Base-by-base conservation (phyloP, 805 yeast species). In the Myxozyma neotropica region DNA sequence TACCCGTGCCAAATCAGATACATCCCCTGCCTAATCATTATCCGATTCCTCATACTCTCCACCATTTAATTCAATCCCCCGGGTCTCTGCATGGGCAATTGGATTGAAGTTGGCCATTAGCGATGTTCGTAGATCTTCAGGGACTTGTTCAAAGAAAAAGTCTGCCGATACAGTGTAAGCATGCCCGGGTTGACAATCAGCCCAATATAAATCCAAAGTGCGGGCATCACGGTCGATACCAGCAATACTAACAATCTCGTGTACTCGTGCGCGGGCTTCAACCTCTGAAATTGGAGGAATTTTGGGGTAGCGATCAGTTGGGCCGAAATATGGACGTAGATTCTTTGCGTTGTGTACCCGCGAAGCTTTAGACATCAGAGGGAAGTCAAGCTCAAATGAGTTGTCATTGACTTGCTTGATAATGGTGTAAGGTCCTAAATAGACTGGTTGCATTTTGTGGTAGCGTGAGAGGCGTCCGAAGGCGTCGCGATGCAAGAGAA, bases 121-220 rank as follows among this genome's bases (percentile, higher is more conserved):
- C 13, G 36, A 31, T 13, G 8, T 13, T 8, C 36, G 36, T 31
- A 8, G 13, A 13, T 31, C 36, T 31, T 31, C 13, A n/a, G n/a
- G n/a, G n/a, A n/a, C n/a, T n/a, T n/a, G n/a, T 31, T 31, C 13
- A 13, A 31, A 31, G 13, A 31, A 31, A 8, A 8, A 31, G 8
- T 8, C 36, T 13, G 36, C 36, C 13, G 36, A 31, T 8, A 31
- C 36, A 31, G 36, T 31, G 13, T 8, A 38, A 7, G 54, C 33
- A 23, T 38, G 54, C 15, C 54, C 54, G 6, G 54, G 54, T n/a
- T 19, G 54, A 21, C 54, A 50, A 17, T 38, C 46, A 6, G 35
- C 12, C 54, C 45, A 50, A 35, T 50, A 38, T n/a, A 50, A 26
- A 24, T 38, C 31, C 13, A 36, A 15, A 4, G 27, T 38, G 7